These are phyloP conservation scores for Friedmanniomyces endolithicus DNA, from an alignment of 495 filamentous ascomycete species.

Conservation along the genomic window DNA sequence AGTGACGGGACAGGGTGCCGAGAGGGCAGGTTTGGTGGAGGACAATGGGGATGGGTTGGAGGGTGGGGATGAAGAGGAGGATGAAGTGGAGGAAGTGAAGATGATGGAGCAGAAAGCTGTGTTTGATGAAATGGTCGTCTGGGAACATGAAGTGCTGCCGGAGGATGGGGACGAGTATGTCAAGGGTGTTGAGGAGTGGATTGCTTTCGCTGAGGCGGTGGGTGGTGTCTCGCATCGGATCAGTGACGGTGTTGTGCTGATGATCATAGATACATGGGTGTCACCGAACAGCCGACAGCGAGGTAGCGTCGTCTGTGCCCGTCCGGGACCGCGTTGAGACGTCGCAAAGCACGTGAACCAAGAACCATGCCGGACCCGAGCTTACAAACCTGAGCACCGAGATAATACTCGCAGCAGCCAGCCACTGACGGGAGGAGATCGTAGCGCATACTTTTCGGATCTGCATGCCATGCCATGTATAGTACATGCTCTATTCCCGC, in stretches of 20 bases:
- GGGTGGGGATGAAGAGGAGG: constrained; percentile 33
- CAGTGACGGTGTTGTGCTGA: neutral
- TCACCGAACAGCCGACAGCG: neutral
- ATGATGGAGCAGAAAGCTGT: constrained; percentile 47
- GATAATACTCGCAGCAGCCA: no score
- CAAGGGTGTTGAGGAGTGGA: constrained; percentile 68
- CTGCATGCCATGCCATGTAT: neutral
- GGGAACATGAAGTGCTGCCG: constrained; percentile 57
- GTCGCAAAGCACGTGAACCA: neutral
- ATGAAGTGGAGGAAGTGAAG: constrained; percentile 41
- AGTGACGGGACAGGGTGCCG: neutral
- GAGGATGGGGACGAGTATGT: constrained; percentile 45
- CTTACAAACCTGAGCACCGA: no score
- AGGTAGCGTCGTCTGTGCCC: no score
- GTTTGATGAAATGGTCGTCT: constrained; percentile 72
- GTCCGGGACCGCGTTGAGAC: neutral
- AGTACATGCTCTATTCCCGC: constrained; percentile 1
- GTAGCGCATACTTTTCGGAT: neutral
- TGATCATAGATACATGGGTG: neutral
- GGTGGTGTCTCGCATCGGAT: neutral
- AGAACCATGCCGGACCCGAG: no score
- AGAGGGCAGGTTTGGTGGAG: constrained; percentile 17
- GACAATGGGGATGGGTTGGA: constrained; percentile 37
- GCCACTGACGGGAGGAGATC: neutral
- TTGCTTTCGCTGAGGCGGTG: constrained; percentile 57